These are phyloP conservation scores for Senna tora DNA, from an alignment of 306 rosid genomes.

Conservation along the genomic window DNA sequence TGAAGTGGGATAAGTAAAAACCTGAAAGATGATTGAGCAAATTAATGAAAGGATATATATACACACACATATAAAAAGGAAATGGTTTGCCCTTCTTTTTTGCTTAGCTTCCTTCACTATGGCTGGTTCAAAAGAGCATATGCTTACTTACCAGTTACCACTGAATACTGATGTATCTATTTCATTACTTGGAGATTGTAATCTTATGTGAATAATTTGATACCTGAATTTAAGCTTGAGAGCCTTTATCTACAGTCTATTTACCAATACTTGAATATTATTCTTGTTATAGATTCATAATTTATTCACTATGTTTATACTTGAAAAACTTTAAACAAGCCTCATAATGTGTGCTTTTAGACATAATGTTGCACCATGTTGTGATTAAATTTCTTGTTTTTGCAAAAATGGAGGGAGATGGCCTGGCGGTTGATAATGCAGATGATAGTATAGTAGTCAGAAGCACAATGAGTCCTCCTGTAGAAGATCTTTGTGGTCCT, in stretches of 20 bases:
- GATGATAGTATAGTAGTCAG: conserved; percentile 46
- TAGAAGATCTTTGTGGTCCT: conserved; percentile 44
- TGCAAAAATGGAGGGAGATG: conserved; percentile 60
- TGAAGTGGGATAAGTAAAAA: not conserved
- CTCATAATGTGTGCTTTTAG: conserved; percentile 35
- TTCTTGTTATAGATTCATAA: conserved; percentile 2
- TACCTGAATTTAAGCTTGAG: conserved; percentile 29
- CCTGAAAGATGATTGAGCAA: not conserved
- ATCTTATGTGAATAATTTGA: conserved; percentile 27
- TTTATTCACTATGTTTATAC: conserved; percentile 35
- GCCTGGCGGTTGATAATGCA: conserved; percentile 39
- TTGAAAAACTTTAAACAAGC: conserved; percentile 14
- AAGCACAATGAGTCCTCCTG: conserved; percentile 46
- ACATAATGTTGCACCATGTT: conserved; percentile 32
- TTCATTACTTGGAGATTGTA: conserved; percentile 4
- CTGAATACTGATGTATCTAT: conserved; percentile 13
- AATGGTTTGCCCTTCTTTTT: conserved; percentile 18
- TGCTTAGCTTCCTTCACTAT: not conserved
- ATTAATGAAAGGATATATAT: not conserved
- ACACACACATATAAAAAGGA: too few relatives aligned
- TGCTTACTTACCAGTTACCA: not conserved
- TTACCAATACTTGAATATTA: conserved; percentile 12
- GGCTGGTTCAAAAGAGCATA: not conserved
- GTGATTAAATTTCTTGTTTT: conserved; percentile 52
- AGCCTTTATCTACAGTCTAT: not conserved